These are phyloP conservation scores for Cyclotella cryptica DNA, from an alignment of 108 stramenopile species.

Conservation along the genomic window DNA sequence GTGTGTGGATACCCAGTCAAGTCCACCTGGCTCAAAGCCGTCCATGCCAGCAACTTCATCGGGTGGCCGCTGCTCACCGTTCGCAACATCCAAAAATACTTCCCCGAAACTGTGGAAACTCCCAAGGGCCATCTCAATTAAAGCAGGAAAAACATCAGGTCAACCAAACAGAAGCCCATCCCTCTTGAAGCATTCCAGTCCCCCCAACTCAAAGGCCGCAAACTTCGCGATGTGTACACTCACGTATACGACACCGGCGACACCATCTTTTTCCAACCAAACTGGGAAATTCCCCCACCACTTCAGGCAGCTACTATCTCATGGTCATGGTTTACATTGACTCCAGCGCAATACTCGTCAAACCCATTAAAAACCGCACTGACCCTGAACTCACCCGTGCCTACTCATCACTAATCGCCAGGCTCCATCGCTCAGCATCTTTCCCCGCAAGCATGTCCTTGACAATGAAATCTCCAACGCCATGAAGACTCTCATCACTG, in stretches of 20 bases:
- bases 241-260: not conserved
- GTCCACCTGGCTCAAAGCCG: constrained; percentile 14
- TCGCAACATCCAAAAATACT: constrained; percentile 1
- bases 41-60: constrained; percentile 11
- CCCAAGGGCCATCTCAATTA: not conserved
- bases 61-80: not conserved
- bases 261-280: not conserved
- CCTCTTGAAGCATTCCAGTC: not conserved
- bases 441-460: not conserved
- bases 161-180: not conserved
- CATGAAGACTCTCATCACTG: not conserved
- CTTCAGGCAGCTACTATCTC: too few species aligned
- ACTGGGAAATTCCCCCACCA: not conserved
- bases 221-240: not conserved
- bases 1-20: constrained; percentile 8
- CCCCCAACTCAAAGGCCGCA: not conserved
- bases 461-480: not conserved
- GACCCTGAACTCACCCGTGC: not conserved
- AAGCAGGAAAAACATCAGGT: not conserved
- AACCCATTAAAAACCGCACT: not conserved
- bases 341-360: not conserved
- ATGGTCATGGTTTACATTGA: not conserved
- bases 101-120: not conserved
- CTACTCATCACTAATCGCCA: not conserved
- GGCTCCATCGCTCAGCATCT: not conserved